Conservation (phyloP, 352 stramenopile genomes). For the Pythium inflatum region DNA sequence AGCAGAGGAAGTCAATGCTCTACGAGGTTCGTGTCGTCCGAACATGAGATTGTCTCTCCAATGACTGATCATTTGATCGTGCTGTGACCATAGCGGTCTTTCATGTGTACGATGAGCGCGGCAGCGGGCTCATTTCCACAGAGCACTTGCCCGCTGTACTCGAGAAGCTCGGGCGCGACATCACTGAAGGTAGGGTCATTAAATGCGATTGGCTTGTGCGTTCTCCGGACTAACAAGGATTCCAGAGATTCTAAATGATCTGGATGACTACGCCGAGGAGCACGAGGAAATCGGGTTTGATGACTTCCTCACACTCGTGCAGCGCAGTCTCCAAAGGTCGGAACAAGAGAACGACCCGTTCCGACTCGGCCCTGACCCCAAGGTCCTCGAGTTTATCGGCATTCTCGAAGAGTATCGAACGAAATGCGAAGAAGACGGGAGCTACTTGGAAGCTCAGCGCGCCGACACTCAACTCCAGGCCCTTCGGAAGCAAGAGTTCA, state of each 20-base stretch:
- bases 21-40: conserved; percentile 49
- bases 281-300: conserved; percentile 61
- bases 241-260: conserved; percentile 73
- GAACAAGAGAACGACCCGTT: conserved; percentile 54
- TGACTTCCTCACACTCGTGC: conserved; percentile 69
- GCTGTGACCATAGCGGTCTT: conserved; percentile 59
- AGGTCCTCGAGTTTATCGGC: conserved; percentile 93
- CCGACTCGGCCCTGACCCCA: conserved; percentile 78
- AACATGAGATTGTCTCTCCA: neutral
- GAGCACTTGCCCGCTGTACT: conserved; percentile 76
- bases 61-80: neutral
- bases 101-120: conserved; percentile 74
- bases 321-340: conserved; percentile 45
- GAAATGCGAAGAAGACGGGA: conserved; percentile 94
- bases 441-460: conserved; percentile 93
- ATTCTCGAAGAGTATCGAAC: conserved; percentile 94
- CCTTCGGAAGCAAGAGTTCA: conserved; percentile 91
- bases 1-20: conserved; percentile 69
- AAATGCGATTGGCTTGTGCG: neutral
- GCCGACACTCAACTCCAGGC: conserved; percentile 88
- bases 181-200: conserved; percentile 57
- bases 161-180: conserved; percentile 70
- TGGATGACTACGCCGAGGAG: conserved; percentile 62
- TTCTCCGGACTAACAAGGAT: neutral
- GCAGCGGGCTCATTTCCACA: conserved; percentile 59